Evolutionary conservation across 192 early-diverging fungal species (phyloP), one percentile per base, ranked within the genome.

Genomic region (Cetraspora pellucida): DNA sequence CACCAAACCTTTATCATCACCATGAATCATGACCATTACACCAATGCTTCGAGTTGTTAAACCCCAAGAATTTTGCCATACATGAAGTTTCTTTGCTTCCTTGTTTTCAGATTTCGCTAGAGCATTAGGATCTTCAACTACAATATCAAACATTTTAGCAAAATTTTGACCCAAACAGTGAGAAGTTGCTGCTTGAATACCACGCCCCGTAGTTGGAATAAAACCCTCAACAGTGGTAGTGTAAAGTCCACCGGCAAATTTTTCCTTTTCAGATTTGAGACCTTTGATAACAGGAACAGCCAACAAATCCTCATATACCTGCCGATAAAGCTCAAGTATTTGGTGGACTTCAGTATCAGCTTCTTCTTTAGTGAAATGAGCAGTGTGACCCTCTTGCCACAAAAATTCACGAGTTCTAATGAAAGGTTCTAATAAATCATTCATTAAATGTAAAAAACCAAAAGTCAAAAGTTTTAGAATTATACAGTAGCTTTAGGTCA

Each of bases 91-190:
- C 71, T 87, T 87, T 75, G 87, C 85, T 70, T 88, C 89, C 75
- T 89, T 88, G 43, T 83, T 79, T 19, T 81, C 85, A 30, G 82
- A 75, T 17, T 77, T 77, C 14, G 81, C 73, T 31, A 82, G 79
- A 17, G 86, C 85, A 50, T 90, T 88, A 72, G 96, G 94, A 79
- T 96, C 93, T 83, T 98, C 94, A 37, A 98, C 88, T 14, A 90
- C 84, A 64, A 99, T 95, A 77, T 95, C 89, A 82, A 99, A 98
- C 98, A 99, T 98, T 84, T 97, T 98, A 65, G 95, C 92, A 82
- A 99, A 99, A 91, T 98, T 99, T 88, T 99, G 97, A n/a, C 98
- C 98, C 80, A 99, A 88, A 79, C 93, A 95, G 87, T 99, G 98
- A 74, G 96, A 98, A 9, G 98, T 99, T 58, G 92, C 98, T 61